Percentiles rank a stretch among this genome's conserved stretches.
Evolutionary conservation across 306 rosid species (phyloP).

Genomic region (Corylus avellana): DNA sequence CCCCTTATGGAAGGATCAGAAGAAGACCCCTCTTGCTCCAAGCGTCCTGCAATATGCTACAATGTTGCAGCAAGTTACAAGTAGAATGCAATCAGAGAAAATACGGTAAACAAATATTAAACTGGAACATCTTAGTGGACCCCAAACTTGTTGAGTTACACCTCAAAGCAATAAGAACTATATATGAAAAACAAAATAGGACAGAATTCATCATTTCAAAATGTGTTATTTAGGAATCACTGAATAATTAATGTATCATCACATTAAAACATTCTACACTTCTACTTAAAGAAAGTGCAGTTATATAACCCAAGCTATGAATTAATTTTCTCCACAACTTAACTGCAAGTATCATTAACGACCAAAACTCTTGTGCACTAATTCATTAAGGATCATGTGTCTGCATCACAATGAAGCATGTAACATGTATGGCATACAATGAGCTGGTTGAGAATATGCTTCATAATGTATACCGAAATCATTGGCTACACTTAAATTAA

Average conservation of each 20-base stretch:
- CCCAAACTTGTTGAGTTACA: background rate
- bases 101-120: constrained; percentile 17
- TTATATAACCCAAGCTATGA: background rate
- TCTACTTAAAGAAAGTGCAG: background rate
- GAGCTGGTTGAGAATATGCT: background rate
- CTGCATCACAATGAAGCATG: background rate
- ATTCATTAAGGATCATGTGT: background rate
- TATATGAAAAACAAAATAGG: background rate
- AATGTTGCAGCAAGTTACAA: constrained; percentile 51
- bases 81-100: constrained; percentile 34
- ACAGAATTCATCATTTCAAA: background rate
- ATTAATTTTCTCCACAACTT: background rate
- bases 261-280: background rate
- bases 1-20: constrained; percentile 56
- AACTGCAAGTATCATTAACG: background rate
- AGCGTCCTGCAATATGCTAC: constrained; percentile 89
- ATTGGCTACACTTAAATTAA: background rate
- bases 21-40: constrained; percentile 78
- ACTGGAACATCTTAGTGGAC: constrained; percentile 15
- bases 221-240: background rate
- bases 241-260: background rate
- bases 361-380: background rate
- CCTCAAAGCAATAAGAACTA: background rate
- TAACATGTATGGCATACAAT: background rate
- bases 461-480: background rate